Evolutionary conservation across 352 stramenopile genomes (phyloP).

Genomic region (Phytopythium cucurbitacearum): DNA sequence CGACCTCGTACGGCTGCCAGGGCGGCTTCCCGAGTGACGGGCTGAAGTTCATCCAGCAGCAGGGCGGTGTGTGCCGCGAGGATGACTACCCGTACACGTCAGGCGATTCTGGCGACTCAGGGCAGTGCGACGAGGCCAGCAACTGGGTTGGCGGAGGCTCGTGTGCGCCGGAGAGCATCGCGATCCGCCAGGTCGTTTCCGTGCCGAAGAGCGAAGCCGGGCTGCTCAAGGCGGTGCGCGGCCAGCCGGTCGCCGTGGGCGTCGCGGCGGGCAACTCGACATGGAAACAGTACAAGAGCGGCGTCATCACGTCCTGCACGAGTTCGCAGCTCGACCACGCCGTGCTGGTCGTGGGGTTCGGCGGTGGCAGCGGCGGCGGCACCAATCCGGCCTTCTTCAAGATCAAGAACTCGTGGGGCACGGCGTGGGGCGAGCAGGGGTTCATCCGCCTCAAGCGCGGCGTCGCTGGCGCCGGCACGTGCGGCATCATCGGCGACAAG

Average conservation of each 20-base stretch:
- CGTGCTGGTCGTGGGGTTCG: constrained; percentile 96
- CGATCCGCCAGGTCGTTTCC: constrained; percentile 41
- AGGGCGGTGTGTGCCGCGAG: constrained; percentile 75
- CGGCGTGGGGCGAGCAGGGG: constrained; percentile 89
- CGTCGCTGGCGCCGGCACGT: constrained; percentile 37
- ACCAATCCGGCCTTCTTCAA: constrained; percentile 77
- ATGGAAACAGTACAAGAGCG: constrained; percentile 97
- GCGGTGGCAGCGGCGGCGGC: constrained; percentile 21
- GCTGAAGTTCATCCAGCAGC: constrained; percentile 84
- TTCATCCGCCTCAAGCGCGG: constrained; percentile 93
- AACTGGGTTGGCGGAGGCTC: neutral
- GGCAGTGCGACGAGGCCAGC: constrained; percentile 17
- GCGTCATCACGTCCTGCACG: constrained; percentile 81
- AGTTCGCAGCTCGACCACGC: constrained; percentile 96
- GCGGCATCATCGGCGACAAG: constrained; percentile 50
- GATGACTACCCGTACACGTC: constrained; percentile 83
- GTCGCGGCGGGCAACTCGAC: constrained; percentile 93
- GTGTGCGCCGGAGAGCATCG: constrained; percentile 27
- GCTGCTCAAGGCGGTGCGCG: constrained; percentile 82
- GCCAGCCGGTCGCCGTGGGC: constrained; percentile 92
- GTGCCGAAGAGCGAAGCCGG: constrained; percentile 74
- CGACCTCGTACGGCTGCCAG: constrained; percentile 77
- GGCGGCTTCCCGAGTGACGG: constrained; percentile 88
- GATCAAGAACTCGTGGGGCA: constrained; percentile 98
- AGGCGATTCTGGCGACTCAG: constrained; percentile 22